A percentile compares a stretch with the other conserved stretches of the same genome.
Evolutionary conservation across 805 yeast species (phyloP).

Genomic region (Priceomyces fermenticarens): DNA sequence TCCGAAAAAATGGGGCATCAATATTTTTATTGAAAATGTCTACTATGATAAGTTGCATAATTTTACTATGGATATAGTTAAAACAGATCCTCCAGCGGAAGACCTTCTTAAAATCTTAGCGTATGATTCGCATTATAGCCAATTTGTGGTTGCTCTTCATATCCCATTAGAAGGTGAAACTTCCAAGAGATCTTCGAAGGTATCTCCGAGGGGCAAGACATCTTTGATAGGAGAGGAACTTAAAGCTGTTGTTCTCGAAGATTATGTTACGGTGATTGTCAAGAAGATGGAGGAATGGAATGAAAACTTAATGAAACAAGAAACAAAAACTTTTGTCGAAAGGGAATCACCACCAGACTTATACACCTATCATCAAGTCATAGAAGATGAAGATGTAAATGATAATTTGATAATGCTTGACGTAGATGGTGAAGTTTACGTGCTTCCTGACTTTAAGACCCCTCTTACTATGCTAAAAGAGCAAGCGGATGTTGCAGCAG

Average conservation of each 20-base stretch:
- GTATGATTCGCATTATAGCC: constrained; percentile 65
- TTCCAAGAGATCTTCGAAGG: constrained; percentile 14
- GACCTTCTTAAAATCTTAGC: constrained; percentile 70
- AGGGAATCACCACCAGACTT: constrained; percentile 73
- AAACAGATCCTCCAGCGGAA: constrained; percentile 75
- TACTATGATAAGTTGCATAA: constrained; percentile 67
- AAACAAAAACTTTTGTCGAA: constrained; percentile 57
- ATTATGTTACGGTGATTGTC: constrained; percentile 70
- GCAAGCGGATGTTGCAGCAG: constrained; percentile 85
- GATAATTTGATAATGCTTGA: constrained; percentile 31
- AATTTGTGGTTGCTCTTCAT: constrained; percentile 28
- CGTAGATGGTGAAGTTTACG: constrained; percentile 47
- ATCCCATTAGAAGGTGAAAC: constrained; percentile 13
- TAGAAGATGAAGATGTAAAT: constrained; percentile 36
- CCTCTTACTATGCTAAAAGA: constrained; percentile 83
- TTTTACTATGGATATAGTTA: constrained; percentile 61
- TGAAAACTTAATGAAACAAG: constrained; percentile 61
- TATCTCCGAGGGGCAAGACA: constrained; percentile 36
- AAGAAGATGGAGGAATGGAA: constrained; percentile 86
- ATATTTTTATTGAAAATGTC: constrained; percentile 55
- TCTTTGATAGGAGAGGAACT: constrained; percentile 69
- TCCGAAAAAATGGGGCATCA: constrained; percentile 75
- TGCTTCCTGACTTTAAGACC: constrained; percentile 73
- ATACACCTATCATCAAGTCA: constrained; percentile 52
- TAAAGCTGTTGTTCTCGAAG: constrained; percentile 70